Conservation (phyloP, 805 yeast species). For the Metschnikowia vanudenii region DNA sequence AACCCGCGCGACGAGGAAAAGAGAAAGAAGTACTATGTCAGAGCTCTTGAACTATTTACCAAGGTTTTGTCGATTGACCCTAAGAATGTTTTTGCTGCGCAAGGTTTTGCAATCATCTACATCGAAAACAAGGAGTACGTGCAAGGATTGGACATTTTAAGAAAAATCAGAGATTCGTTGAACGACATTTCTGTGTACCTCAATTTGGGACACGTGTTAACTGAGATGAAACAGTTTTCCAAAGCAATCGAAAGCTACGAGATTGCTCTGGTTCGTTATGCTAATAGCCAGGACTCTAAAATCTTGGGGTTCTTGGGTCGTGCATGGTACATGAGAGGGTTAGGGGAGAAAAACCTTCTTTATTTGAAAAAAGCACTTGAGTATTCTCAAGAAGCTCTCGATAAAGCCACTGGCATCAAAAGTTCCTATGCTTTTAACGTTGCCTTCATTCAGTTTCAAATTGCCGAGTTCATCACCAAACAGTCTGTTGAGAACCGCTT, state of each 20-base stretch:
- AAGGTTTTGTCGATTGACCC: constrained; percentile 86
- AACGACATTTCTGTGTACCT: constrained; percentile 80
- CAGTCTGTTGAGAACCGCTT: constrained; percentile 56
- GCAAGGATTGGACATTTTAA: constrained; percentile 79
- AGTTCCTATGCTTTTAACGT: constrained; percentile 65
- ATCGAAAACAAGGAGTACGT: constrained; percentile 78
- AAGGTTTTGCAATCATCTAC: constrained; percentile 90
- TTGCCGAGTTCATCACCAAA: constrained; percentile 78
- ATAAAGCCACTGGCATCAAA: constrained; percentile 26
- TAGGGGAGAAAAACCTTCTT: constrained; percentile 60
- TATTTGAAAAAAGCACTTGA: constrained; percentile 61
- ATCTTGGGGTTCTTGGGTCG: constrained; percentile 74
- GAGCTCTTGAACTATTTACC: constrained; percentile 90
- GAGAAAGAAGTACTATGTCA: constrained; percentile 68
- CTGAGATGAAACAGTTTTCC: constrained; percentile 76
- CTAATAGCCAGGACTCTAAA: constrained; percentile 62
- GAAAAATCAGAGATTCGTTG: constrained; percentile 86
- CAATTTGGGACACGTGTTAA: constrained; percentile 83
- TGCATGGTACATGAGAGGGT: constrained; percentile 83
- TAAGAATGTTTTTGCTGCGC: constrained; percentile 91
- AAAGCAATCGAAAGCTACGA: constrained; percentile 90
- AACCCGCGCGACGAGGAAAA: constrained; percentile 50
- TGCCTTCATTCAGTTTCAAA: constrained; percentile 80
- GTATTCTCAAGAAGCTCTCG: constrained; percentile 57
- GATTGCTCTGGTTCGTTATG: constrained; percentile 66